Evolutionary conservation across 1,139 yeast species (phyloP).

Genomic region (Lodderomyces jiufengensis): DNA sequence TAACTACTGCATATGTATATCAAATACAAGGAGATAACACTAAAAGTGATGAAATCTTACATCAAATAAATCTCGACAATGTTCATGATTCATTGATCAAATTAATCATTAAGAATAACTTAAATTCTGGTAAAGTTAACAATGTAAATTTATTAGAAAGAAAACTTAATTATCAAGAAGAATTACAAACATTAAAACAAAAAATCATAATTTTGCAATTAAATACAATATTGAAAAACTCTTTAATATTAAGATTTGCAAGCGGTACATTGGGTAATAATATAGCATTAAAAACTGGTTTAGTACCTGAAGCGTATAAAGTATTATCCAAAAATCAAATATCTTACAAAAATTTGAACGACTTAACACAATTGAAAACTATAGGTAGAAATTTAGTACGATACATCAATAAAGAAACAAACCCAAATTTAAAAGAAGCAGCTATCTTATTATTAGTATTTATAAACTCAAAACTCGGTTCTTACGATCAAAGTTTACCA

Average conservation of each 20-base stretch:
- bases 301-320: conserved; percentile 30
- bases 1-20: conserved; percentile 68
- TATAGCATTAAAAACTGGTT: conserved; percentile 18
- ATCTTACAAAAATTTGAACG: conserved; percentile 24
- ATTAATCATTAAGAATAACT: conserved; percentile 34
- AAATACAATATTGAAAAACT: conserved; percentile 40
- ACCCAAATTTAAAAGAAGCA: conserved; percentile 17
- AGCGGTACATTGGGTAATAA: conserved; percentile 32
- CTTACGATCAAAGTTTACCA: conserved; percentile 43
- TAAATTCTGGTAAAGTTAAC: conserved; percentile 19
- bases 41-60: conserved; percentile 40
- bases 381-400: conserved; percentile 28
- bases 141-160: conserved; percentile 38
- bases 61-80: conserved; percentile 18
- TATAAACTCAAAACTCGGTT: conserved; percentile 34
- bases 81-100: conserved; percentile 31
- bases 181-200: conserved; percentile 29
- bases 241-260: conserved; percentile 37
- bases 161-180: conserved; percentile 40
- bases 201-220: conserved; percentile 46
- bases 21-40: conserved; percentile 43
- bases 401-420: conserved; percentile 14
- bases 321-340: conserved; percentile 28
- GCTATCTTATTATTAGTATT: conserved; percentile 45
- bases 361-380: conserved; percentile 14